Evolutionary conservation across 345 rosid genomes (phyloP), one percentile per base, ranked within the genome.

Genomic region (Gossypium arboreum): DNA sequence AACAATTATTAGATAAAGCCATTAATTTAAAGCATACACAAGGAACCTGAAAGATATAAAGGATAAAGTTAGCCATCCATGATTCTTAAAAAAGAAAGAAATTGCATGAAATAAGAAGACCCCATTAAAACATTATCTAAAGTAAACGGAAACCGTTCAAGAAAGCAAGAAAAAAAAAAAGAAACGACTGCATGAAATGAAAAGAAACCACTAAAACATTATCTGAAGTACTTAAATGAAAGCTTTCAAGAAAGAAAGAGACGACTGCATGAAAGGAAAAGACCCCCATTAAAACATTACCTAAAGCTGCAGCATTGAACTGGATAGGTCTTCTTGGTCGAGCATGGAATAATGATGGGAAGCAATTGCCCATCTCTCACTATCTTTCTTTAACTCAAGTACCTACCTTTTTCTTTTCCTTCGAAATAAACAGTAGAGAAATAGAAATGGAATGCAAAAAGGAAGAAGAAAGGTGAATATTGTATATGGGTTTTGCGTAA

Each of bases 311-410:
- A 34, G 41, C 8, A 34, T 24, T 17, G 24, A 63, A 47, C 48
- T 63, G 48, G 41, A 39, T 1, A 47, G n/a, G 48, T 17, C n/a
- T n/a, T 39, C 68, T 20, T 0, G 48, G n/a, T 63, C 29, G 41
- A 34, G 41, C 24, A 4, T 7, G n/a, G 44, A 47, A 63, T 5
- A 34, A 34, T 1, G 48, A 8, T 63, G 8, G 68, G 1, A 63
- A 39, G 68, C 68, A 63, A 63, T 63, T 63, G 24, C 68, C 68
- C 68, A 63, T 63, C 8, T 17, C 48, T 34, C 41, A 39, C 24
- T 17, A 50, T 50, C 6, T 50, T 2, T 29, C 13, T 17, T 8
- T 63, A 34, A 34, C 41, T 34, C 41, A 34, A 34, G 7, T 34
- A 34, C 6, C 7, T 34, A 5, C 41, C 7, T 34, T 34, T 5